Percentiles rank a stretch among this genome's conserved stretches.
phyloP scores from a whole-genome alignment of 306 rosid genomes.

The Lathyrus oleraceus region DNA sequence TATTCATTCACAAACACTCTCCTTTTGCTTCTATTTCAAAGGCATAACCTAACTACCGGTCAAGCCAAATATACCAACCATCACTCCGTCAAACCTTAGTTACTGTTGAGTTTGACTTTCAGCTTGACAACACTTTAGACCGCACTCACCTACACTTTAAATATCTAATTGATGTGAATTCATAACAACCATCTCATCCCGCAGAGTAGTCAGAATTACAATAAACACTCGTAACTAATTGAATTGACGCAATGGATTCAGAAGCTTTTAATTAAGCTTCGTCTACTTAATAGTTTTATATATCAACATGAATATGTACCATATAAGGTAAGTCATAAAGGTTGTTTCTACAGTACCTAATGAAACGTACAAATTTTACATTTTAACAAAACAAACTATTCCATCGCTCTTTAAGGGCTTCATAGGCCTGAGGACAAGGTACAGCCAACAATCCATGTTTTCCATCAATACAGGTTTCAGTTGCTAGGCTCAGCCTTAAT shows the following conservation, averaged over 20 bases:
- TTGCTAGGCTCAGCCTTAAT: slow-evolving; percentile 69
- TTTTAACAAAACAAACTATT: slow-evolving; percentile 56
- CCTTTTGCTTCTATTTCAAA: slow-evolving; percentile 22
- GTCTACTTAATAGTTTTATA: background rate
- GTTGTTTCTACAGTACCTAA: background rate
- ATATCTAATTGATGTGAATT: too few species aligned
- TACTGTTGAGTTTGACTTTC: background rate
- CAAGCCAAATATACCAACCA: slow-evolving; percentile 1
- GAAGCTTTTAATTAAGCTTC: background rate
- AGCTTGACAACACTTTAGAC: background rate
- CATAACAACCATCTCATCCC: too few species aligned
- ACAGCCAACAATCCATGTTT: slow-evolving; percentile 51
- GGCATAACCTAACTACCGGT: background rate
- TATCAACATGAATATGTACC: slow-evolving; percentile 5
- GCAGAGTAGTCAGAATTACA: too few species aligned
- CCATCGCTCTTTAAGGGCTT: slow-evolving; percentile 75
- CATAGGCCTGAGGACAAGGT: slow-evolving; percentile 61
- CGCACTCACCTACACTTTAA: too few species aligned
- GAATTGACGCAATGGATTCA: background rate
- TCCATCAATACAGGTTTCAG: slow-evolving; percentile 58
- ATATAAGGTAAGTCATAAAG: slow-evolving; percentile 1
- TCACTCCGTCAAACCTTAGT: background rate
- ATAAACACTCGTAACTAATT: background rate
- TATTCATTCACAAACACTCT: slow-evolving; percentile 20
- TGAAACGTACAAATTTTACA: slow-evolving; percentile 17